Evolutionary conservation across 495 filamentous ascomycete species (phyloP), one percentile per base, ranked within the genome.

Genomic region (Hyaloscypha variabilis): DNA sequence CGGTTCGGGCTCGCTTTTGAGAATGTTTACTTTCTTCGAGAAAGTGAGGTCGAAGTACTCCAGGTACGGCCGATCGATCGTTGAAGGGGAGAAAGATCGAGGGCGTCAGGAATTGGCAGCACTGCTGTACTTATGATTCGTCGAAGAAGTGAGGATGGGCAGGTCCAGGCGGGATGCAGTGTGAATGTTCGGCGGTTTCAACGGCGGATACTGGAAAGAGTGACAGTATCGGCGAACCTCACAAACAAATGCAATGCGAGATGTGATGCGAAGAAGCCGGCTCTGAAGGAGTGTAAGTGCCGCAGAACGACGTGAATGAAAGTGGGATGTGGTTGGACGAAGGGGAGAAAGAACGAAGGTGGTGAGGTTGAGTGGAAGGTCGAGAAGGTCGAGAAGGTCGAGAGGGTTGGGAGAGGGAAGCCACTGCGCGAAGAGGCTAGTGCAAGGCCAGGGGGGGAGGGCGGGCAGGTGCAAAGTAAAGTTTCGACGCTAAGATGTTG

Each of bases 191-290:
- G 29, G 70, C 50, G 67, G 58, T 67, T 42, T 53, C 63, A 66
- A 62, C 52, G 58, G n/a, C n/a, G 66, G 39, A 46, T 1, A 65
- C 67, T 71, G 71, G 69, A 63, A 76, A 73, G 80, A 82, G 74
- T 75, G 80, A 73, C 76, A 73, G 72, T 66, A 63, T 63, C 62
- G 65, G 52, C 70, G 67, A 66, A 69, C 67, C 65, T 69, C 63
- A 66, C 65, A 69, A 63, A 66, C 58, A 59, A 42, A 68, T 66
- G 30, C 34, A 21, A 51, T 29, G 31, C 6, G n/a, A n/a, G n/a
- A n/a, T n/a, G n/a, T n/a, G n/a, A n/a, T n/a, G n/a, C n/a, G n/a
- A n/a, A 21, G 30, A 58, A 19, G 25, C n/a, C n/a, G n/a, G n/a
- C n/a, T 59, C 62, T 70, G 61, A 75, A 72, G 67, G 73, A 74